These are phyloP conservation scores for Venturia oleaginea DNA, from an alignment of 2,329 filamentous ascomycete genomes.

Conservation along the genomic window DNA sequence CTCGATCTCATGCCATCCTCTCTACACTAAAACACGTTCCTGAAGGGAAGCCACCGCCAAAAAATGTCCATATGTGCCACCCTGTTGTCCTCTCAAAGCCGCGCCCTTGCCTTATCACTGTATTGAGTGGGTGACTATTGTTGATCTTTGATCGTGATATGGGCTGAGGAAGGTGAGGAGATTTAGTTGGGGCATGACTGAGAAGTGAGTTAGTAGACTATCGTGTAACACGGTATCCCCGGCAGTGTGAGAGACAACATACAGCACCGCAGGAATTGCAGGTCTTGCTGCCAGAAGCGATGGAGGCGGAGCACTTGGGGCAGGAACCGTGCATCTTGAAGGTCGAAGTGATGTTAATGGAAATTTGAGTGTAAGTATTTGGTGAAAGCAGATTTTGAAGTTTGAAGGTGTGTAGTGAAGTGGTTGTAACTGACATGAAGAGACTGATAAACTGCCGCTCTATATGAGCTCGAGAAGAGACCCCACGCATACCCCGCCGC, in stretches of 20 bases:
- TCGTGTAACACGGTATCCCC: neutral
- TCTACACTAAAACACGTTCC: neutral
- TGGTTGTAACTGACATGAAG: neutral
- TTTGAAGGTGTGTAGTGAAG: neutral
- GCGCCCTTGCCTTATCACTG: neutral
- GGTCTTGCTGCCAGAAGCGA: constrained; percentile 25
- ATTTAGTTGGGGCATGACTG: neutral
- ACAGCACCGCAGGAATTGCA: constrained; percentile 28
- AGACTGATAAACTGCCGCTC: neutral
- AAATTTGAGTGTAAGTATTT: neutral
- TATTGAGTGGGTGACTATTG: neutral
- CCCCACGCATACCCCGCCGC: neutral
- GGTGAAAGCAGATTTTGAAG: neutral
- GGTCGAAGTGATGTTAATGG: neutral
- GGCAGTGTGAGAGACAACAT: neutral
- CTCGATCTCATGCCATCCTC: neutral
- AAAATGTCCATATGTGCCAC: neutral
- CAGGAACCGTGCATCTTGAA: constrained; percentile 20
- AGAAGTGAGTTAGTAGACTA: neutral
- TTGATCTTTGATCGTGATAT: neutral
- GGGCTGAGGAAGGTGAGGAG: neutral
- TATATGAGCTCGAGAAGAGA: neutral
- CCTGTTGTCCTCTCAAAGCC: neutral
- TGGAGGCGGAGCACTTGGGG: constrained; percentile 31
- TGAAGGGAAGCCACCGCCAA: neutral